These are phyloP conservation scores for Mycena rebaudengoi DNA, from an alignment of 768 basidiomycete genomes.

Conservation along the genomic window DNA sequence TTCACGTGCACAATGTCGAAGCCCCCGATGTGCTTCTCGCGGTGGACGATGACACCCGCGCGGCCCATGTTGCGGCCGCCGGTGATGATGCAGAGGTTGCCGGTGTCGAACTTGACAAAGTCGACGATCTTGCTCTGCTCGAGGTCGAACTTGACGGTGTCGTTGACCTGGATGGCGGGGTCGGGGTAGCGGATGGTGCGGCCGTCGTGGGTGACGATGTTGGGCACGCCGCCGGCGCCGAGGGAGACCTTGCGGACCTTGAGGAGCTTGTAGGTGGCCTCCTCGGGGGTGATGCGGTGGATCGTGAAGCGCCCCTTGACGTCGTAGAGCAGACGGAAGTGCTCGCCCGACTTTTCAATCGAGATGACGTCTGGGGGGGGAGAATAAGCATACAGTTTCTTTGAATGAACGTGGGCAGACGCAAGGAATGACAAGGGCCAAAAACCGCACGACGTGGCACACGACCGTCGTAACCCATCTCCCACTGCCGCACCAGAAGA, in stretches of 20 bases:
- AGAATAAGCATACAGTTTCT: not conserved
- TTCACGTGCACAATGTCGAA: conserved; percentile 99
- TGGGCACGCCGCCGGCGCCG: conserved; percentile 93
- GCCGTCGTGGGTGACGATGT: conserved; percentile 98
- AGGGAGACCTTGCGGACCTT: conserved; percentile 93
- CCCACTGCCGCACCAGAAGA: too few relatives aligned
- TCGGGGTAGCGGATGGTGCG: conserved; percentile 99
- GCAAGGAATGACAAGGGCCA: too few relatives aligned
- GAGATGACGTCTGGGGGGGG: conserved; percentile 83
- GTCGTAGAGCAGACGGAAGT: conserved; percentile 99
- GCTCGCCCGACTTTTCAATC: conserved; percentile 97
- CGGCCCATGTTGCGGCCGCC: conserved; percentile 99
- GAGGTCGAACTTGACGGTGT: conserved; percentile 97
- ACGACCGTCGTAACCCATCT: too few relatives aligned
- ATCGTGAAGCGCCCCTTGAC: conserved; percentile 99
- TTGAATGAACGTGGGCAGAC: too few relatives aligned
- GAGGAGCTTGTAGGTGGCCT: conserved; percentile 95
- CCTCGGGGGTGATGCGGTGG: conserved; percentile 98
- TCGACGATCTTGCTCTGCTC: conserved; percentile 93
- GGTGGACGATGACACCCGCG: conserved; percentile 94
- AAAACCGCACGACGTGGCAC: too few relatives aligned
- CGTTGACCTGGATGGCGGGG: conserved; percentile 93
- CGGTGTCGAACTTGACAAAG: conserved; percentile 95
- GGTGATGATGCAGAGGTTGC: conserved; percentile 97
- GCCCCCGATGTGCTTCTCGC: conserved; percentile 97